Base-by-base conservation (phyloP, 225 moss, liverwort and hornwort species). In the Climacium dendroides region DNA sequence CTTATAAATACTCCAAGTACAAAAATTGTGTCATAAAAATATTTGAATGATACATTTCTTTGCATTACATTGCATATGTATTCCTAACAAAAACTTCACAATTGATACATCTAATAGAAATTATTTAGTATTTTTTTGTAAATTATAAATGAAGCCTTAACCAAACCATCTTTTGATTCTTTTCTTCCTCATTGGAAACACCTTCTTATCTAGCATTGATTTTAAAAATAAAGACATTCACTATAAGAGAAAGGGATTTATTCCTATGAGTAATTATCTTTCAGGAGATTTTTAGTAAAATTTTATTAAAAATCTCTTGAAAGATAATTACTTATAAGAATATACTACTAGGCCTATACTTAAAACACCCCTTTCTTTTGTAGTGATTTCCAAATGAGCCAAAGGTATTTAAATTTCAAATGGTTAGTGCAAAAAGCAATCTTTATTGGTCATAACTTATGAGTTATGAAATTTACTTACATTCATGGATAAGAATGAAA, bases 371-470 rank as follows among this genome's bases (percentile, higher is more conserved):
- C n/a, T n/a, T n/a, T n/a, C n/a, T n/a, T n/a, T n/a, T n/a, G n/a
- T n/a, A n/a, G n/a, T n/a, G n/a, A 20, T 52, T 50, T 74, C 0
- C 0, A 73, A 0, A 73, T 48, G 7, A 45, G 2, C 7, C 1
- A 47, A 47, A 73, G 30, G 45, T 45, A 45, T 47, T 29, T 0
- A 0, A 48, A 19, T 19, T 74, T 48, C 74, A 32, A 74, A 32
- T 26, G 3, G 5, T 74, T 12, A 74, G 2, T 50, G 8, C 1
- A 32, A 1, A 74, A 74, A 30, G 0, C 7, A 50, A 52, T 50
- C 12, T 74, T 74, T 8, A 8, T 22, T 22, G 5, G 8, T 52
- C 1, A 20, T 8, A 1, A 34, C 1, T 13, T 13, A 8, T 34
- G 13, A 52, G 5, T 34, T 50, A 34, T 7, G 4, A 32, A 50